Evolutionary conservation across 1,139 yeast genomes (phyloP).

Genomic region (Sporopachydermia cereana): DNA sequence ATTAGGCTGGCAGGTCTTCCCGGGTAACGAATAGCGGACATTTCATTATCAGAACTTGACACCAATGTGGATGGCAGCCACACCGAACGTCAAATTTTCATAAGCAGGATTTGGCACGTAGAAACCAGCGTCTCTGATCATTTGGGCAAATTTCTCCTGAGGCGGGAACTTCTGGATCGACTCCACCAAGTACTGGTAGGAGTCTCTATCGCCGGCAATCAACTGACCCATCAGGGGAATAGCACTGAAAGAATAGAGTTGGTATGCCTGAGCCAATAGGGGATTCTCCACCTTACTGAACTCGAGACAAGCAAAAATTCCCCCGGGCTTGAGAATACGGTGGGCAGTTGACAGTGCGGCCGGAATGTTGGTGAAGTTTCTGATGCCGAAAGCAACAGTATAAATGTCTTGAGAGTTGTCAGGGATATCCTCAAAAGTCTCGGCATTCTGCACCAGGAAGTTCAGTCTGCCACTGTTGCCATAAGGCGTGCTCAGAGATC

Average conservation of each 20-base stretch:
- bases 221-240: slow-evolving; percentile 94
- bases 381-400: slow-evolving; percentile 93
- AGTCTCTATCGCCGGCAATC: slow-evolving; percentile 87
- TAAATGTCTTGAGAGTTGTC: slow-evolving; percentile 88
- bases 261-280: slow-evolving; percentile 61
- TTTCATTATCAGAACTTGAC: slow-evolving; percentile 46
- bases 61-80: slow-evolving; percentile 94
- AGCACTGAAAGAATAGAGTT: slow-evolving; percentile 77
- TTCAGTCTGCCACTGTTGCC: slow-evolving; percentile 36
- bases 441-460: slow-evolving; percentile 89
- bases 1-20: no score
- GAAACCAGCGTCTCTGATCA: slow-evolving; percentile 95
- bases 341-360: slow-evolving; percentile 90
- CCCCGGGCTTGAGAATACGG: slow-evolving; percentile 95
- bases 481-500: slow-evolving; percentile 42
- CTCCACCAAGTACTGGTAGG: slow-evolving; percentile 92
- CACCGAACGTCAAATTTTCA: slow-evolving; percentile 92
- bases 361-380: slow-evolving; percentile 91
- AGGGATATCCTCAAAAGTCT: slow-evolving; percentile 68
- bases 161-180: slow-evolving; percentile 84
- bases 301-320: slow-evolving; percentile 93
- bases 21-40: background rate
- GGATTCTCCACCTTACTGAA: slow-evolving; percentile 86
- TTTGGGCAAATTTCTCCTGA: slow-evolving; percentile 79
- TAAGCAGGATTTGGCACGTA: slow-evolving; percentile 83